Conservation (phyloP, 345 rosid species). For the Eucalyptus tenuipes region DNA sequence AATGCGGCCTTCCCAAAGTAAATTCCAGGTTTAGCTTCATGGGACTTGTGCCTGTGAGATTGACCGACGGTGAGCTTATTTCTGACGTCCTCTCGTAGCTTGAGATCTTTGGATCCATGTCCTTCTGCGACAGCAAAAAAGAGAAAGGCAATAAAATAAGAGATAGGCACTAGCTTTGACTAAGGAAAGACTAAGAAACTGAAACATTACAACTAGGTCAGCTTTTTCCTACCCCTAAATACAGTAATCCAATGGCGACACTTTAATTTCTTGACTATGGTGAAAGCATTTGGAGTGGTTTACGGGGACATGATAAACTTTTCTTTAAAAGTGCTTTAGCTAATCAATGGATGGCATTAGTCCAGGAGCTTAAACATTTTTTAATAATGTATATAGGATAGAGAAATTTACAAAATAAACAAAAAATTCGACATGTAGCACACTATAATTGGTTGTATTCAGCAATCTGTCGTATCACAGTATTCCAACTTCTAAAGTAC, state of each 20-base stretch:
- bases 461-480: neutral
- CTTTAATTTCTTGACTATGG: neutral
- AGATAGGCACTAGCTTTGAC: neutral
- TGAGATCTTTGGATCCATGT: conserved; percentile 53
- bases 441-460: neutral
- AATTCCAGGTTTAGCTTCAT: conserved; percentile 89
- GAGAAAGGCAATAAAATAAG: neutral
- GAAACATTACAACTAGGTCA: neutral
- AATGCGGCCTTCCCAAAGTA: conserved; percentile 84
- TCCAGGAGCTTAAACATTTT: neutral
- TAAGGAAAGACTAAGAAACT: neutral
- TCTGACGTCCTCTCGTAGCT: conserved; percentile 86
- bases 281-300: neutral
- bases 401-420: neutral
- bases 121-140: conserved; percentile 30
- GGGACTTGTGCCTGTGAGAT: conserved; percentile 61
- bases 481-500: neutral
- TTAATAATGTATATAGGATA: neutral
- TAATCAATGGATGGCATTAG: neutral
- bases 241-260: neutral
- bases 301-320: neutral
- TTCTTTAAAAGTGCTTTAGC: neutral
- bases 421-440: neutral
- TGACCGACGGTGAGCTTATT: conserved; percentile 57
- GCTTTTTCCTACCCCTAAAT: neutral